A percentile compares a stretch with the other conserved stretches of the same genome.
Conservation (phyloP, 2,329 filamentous ascomycete genomes). For the Fusarium drepaniforme region DNA sequence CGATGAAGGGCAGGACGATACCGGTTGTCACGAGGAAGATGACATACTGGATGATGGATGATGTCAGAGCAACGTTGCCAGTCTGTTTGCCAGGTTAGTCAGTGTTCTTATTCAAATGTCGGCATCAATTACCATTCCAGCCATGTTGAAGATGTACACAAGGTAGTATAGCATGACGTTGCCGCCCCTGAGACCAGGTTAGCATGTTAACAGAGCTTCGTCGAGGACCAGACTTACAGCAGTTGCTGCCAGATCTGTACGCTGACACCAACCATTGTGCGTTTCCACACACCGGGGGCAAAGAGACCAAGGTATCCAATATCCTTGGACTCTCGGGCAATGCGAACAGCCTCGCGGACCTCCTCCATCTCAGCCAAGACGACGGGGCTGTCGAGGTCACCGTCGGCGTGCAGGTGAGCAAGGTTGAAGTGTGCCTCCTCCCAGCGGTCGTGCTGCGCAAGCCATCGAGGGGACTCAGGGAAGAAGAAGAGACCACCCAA, state of each 20-base stretch:
- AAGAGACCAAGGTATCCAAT: constrained; percentile 59
- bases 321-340: constrained; percentile 52
- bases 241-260: constrained; percentile 68
- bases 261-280: constrained; percentile 62
- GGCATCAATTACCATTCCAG: constrained; percentile 55
- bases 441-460: constrained; percentile 72
- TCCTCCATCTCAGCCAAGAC: constrained; percentile 70
- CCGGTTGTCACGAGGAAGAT: constrained; percentile 67
- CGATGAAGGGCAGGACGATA: constrained; percentile 61
- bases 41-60: constrained; percentile 67
- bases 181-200: constrained; percentile 51
- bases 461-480: constrained; percentile 73
- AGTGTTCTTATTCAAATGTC: not conserved
- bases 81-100: constrained; percentile 23
- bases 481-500: constrained; percentile 70
- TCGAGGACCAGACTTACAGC: constrained; percentile 40
- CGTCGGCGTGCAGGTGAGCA: constrained; percentile 68
- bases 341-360: constrained; percentile 56
- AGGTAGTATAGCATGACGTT: constrained; percentile 72
- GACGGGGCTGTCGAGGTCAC: constrained; percentile 64
- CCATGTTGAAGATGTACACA: constrained; percentile 73
- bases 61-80: constrained; percentile 57
- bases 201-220: not conserved
- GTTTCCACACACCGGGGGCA: constrained; percentile 61
- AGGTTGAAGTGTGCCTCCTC: constrained; percentile 65